Percentiles rank a stretch among this genome's conserved stretches.
phyloP scores from a whole-genome alignment of 148 eudicot species.

The Nyssa sinensis region DNA sequence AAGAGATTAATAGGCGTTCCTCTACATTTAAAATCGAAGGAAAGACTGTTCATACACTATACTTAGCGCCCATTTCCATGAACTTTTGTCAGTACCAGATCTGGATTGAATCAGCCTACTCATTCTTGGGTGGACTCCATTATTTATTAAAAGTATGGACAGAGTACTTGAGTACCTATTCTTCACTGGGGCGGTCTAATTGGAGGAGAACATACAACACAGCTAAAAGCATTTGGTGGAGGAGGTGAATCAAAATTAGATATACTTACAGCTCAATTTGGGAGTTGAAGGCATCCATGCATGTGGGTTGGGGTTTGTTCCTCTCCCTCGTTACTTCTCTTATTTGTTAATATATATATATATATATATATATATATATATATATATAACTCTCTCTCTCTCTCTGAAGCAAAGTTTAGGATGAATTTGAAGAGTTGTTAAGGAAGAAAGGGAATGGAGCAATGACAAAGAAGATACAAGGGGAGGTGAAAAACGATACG shows the following conservation, averaged over 20 bases:
- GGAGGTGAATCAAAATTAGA: too few species aligned
- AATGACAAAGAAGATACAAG: conserved; percentile 2
- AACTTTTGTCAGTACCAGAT: too few species aligned
- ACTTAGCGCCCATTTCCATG: too few species aligned
- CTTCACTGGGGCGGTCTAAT: too few species aligned
- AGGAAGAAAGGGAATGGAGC: background rate
- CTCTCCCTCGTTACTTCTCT: background rate
- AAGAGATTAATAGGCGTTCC: too few species aligned
- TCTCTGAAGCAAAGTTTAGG: background rate
- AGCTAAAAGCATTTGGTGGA: background rate
- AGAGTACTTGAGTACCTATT: background rate
- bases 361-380: background rate
- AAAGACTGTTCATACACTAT: too few species aligned
- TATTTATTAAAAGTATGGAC: background rate
- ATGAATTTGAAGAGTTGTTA: background rate
- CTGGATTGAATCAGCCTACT: background rate
- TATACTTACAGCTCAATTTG: background rate
- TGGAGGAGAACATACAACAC: too few species aligned
- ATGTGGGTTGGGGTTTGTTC: background rate
- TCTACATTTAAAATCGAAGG: too few species aligned
- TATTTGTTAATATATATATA: background rate
- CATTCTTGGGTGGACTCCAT: background rate
- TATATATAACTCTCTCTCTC: background rate
- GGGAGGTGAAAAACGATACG: background rate
- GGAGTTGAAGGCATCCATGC: background rate